Evolutionary conservation across 73 alveolate genomes (phyloP).

Genomic region (Stentor coeruleus): DNA sequence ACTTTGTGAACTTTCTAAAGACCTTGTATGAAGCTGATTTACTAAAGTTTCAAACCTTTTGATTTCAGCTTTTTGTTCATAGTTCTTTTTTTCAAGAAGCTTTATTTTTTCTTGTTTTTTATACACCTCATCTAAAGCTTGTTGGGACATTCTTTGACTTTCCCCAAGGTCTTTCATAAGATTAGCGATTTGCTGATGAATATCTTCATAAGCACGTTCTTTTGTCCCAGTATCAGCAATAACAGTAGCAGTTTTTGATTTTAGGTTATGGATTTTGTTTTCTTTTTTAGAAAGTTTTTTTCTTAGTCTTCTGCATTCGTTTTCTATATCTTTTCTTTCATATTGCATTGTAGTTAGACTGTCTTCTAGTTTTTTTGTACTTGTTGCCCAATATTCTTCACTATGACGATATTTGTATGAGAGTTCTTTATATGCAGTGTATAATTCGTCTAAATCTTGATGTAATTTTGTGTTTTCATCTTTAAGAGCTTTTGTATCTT

Average conservation of each 20-base stretch:
- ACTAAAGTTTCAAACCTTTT: background rate
- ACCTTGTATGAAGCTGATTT: background rate
- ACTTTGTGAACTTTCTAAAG: background rate
- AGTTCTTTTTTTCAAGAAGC: background rate
- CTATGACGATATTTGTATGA: background rate
- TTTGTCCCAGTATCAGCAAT: background rate
- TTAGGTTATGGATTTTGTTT: background rate
- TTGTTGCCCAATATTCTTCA: constrained; percentile 9
- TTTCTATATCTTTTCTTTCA: background rate
- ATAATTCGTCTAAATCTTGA: background rate
- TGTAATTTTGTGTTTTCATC: background rate
- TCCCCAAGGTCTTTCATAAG: constrained; percentile 24
- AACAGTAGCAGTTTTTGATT: background rate
- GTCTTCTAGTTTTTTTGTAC: background rate
- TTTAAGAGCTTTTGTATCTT: background rate
- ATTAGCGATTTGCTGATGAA: constrained; percentile 7
- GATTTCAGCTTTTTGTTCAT: constrained; percentile 7
- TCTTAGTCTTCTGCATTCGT: constrained; percentile 13
- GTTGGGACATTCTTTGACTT: constrained; percentile 1
- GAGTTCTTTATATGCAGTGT: constrained; percentile 10
- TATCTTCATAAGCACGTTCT: background rate
- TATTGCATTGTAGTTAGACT: background rate
- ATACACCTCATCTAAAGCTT: background rate
- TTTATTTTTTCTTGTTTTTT: constrained; percentile 23
- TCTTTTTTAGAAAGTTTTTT: background rate